Conservation (phyloP, 805 yeast genomes). For the Lachancea kluyveri region DNA sequence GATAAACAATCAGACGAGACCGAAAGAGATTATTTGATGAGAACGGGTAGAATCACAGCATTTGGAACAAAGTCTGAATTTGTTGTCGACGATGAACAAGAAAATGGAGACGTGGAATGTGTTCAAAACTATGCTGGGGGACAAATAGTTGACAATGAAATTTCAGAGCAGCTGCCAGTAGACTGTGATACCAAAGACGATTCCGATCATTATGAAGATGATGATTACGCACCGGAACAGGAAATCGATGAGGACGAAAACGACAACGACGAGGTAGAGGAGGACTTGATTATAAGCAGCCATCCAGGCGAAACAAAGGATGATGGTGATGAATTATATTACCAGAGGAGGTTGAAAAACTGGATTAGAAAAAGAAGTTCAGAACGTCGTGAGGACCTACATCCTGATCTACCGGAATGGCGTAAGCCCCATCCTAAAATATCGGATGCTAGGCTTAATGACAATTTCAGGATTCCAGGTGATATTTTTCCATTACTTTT, state of each 20-base stretch:
- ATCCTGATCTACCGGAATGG: slow-evolving; percentile 49
- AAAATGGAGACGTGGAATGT: slow-evolving; percentile 7
- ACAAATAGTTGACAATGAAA: slow-evolving; percentile 7
- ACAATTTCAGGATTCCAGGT: slow-evolving; percentile 74
- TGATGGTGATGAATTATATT: slow-evolving; percentile 73
- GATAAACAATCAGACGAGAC: slow-evolving; percentile 63
- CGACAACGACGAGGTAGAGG: slow-evolving; percentile 23
- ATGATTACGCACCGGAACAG: slow-evolving; percentile 16
- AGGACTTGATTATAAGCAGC: slow-evolving; percentile 13
- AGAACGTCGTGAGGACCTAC: slow-evolving; percentile 25
- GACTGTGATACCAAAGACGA: slow-evolving; percentile 14
- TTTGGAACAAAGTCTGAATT: slow-evolving; percentile 70
- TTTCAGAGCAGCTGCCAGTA: no score
- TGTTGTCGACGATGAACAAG: slow-evolving; percentile 17
- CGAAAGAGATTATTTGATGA: slow-evolving; percentile 68
- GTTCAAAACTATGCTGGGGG: slow-evolving; percentile 5
- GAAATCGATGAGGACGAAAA: slow-evolving; percentile 15
- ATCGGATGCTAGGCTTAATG: slow-evolving; percentile 70
- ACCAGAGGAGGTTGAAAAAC: slow-evolving; percentile 48
- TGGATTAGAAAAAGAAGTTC: slow-evolving; percentile 56
- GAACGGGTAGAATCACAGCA: slow-evolving; percentile 93
- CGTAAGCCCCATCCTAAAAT: slow-evolving; percentile 66
- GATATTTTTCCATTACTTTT: slow-evolving; percentile 82
- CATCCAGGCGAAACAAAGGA: slow-evolving; percentile 39
- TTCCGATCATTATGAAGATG: slow-evolving; percentile 16